Evolutionary conservation across 2,329 filamentous ascomycete species (phyloP).

Genomic region (Fusarium sarcochroum): DNA sequence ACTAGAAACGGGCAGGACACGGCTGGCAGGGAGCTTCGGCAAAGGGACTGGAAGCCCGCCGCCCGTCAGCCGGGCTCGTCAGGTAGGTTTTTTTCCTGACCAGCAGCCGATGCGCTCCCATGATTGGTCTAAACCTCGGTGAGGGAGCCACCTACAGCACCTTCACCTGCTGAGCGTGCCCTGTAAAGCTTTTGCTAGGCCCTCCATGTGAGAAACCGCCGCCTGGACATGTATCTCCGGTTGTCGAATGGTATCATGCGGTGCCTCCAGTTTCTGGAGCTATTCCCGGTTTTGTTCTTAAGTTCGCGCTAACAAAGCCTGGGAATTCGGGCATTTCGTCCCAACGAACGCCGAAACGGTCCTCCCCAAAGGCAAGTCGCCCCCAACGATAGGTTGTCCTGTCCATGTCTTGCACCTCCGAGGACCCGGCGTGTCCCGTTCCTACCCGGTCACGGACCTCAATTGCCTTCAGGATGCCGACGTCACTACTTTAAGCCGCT

Average conservation of each 20-base stretch:
- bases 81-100: slow-evolving; percentile 46
- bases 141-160: slow-evolving; percentile 27
- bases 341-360: slow-evolving; percentile 38
- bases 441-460: slow-evolving; percentile 41
- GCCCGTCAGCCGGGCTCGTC: slow-evolving; percentile 23
- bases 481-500: slow-evolving; percentile 37
- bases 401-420: slow-evolving; percentile 14
- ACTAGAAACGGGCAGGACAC: slow-evolving; percentile 20
- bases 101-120: slow-evolving; percentile 15
- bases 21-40: slow-evolving; percentile 46
- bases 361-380: slow-evolving; percentile 26
- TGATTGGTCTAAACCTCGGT: slow-evolving; percentile 26
- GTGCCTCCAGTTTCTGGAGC: slow-evolving; percentile 15
- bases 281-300: slow-evolving; percentile 16
- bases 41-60: slow-evolving; percentile 42
- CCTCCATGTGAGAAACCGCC: slow-evolving; percentile 1
- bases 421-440: slow-evolving; percentile 43
- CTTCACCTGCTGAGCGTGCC: slow-evolving; percentile 25
- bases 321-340: slow-evolving; percentile 32
- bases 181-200: slow-evolving; percentile 9
- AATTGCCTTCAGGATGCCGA: slow-evolving; percentile 36
- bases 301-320: slow-evolving; percentile 32
- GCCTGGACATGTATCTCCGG: slow-evolving; percentile 48
- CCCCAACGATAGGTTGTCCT: slow-evolving; percentile 30
- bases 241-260: slow-evolving; percentile 16